A percentile compares a stretch with the other conserved stretches of the same genome.
These are phyloP conservation scores for Epichloe gansuensis DNA, from an alignment of 2,329 filamentous ascomycete species.

Conservation along the genomic window DNA sequence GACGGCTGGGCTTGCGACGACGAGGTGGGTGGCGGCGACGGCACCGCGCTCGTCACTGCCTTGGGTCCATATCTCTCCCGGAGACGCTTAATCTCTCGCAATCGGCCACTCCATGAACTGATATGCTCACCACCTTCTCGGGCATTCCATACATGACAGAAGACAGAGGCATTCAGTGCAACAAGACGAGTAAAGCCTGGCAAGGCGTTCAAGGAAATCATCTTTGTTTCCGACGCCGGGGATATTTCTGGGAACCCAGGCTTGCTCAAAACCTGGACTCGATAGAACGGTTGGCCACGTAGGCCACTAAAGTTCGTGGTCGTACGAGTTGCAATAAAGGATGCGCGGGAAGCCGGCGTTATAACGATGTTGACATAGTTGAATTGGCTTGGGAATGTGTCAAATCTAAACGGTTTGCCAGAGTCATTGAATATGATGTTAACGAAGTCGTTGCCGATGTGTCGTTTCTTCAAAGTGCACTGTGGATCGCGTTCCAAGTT, in stretches of 20 bases:
- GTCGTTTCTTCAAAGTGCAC: slow-evolving; percentile 76
- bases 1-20: slow-evolving; percentile 9
- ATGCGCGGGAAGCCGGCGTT: slow-evolving; percentile 68
- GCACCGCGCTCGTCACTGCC: slow-evolving; percentile 10
- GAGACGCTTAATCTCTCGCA: slow-evolving; percentile 73
- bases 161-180: slow-evolving; percentile 86
- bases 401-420: slow-evolving; percentile 74
- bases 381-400: slow-evolving; percentile 89
- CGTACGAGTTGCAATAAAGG: slow-evolving; percentile 55
- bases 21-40: slow-evolving; percentile 18
- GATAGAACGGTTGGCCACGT: slow-evolving; percentile 52
- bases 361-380: slow-evolving; percentile 97
- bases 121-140: slow-evolving; percentile 68
- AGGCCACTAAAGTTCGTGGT: slow-evolving; percentile 14
- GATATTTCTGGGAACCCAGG: slow-evolving; percentile 86
- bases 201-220: slow-evolving; percentile 71
- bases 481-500: slow-evolving; percentile 62
- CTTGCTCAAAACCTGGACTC: slow-evolving; percentile 79
- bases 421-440: slow-evolving; percentile 98
- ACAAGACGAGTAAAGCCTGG: slow-evolving; percentile 78
- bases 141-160: slow-evolving; percentile 78
- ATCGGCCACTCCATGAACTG: slow-evolving; percentile 77
- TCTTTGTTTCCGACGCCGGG: slow-evolving; percentile 76
- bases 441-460: slow-evolving; percentile 95
- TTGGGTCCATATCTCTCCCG: slow-evolving; percentile 53